Evolutionary conservation across 2,329 filamentous ascomycete genomes (phyloP).

Genomic region (Stachybotrys echinatus): DNA sequence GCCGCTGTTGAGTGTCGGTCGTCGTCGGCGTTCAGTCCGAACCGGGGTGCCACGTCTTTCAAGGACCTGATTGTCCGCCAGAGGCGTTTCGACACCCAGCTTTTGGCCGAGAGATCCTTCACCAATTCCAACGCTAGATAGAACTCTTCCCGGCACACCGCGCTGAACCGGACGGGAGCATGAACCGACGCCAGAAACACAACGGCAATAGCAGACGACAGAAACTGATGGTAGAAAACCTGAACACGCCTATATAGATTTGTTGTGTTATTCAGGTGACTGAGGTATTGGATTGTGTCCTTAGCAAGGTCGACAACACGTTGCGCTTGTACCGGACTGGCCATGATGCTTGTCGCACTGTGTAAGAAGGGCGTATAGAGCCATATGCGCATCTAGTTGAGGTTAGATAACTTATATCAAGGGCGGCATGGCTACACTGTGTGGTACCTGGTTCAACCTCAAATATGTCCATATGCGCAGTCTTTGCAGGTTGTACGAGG

Average conservation of each 20-base stretch:
- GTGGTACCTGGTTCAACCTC: slow-evolving; percentile 70
- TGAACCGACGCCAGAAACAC: slow-evolving; percentile 74
- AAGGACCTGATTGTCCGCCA: slow-evolving; percentile 69
- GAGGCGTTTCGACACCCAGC: slow-evolving; percentile 65
- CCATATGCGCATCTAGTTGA: slow-evolving; percentile 64
- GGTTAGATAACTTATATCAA: not conserved
- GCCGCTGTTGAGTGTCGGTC: slow-evolving; percentile 48
- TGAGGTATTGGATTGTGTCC: slow-evolving; percentile 68
- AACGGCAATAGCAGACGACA: slow-evolving; percentile 69
- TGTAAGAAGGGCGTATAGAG: slow-evolving; percentile 86
- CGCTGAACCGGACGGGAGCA: slow-evolving; percentile 65
- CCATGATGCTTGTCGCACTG: slow-evolving; percentile 75
- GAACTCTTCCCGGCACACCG: slow-evolving; percentile 67
- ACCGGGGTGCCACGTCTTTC: slow-evolving; percentile 65
- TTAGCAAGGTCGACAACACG: slow-evolving; percentile 70
- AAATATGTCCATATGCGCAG: slow-evolving; percentile 81
- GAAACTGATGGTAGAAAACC: slow-evolving; percentile 76
- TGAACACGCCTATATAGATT: slow-evolving; percentile 68
- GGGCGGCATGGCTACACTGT: not conserved
- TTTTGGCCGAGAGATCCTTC: slow-evolving; percentile 65
- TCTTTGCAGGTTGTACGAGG: slow-evolving; percentile 63
- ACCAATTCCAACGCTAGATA: slow-evolving; percentile 73
- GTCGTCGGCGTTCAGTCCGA: slow-evolving; percentile 50
- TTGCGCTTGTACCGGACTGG: slow-evolving; percentile 68
- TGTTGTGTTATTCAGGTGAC: slow-evolving; percentile 64